phyloP scores from a whole-genome alignment of 1,284 basidiomycete species.

The Boletus sp. region DNA sequence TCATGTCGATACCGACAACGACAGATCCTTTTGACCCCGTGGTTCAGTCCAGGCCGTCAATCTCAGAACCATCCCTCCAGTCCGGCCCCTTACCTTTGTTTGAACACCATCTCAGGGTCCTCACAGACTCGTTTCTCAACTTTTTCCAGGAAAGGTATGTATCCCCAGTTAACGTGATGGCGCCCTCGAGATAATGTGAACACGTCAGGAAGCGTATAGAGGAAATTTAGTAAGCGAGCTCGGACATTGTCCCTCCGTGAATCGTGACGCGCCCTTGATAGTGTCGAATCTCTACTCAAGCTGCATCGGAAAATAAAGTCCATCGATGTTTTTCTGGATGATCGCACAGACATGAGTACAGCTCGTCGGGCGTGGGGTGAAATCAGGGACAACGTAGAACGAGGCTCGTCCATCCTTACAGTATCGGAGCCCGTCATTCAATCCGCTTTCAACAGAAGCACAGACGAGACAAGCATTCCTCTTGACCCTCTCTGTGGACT shows the following conservation, averaged over 20 bases:
- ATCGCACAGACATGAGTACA: slow-evolving; percentile 57
- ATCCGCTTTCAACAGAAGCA: slow-evolving; percentile 55
- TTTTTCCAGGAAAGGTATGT: slow-evolving; percentile 84
- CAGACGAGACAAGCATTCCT: slow-evolving; percentile 77
- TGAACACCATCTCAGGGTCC: slow-evolving; percentile 63
- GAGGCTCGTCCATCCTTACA: slow-evolving; percentile 46
- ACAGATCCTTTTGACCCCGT: slow-evolving; percentile 23
- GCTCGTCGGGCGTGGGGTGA: slow-evolving; percentile 76
- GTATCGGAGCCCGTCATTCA: not conserved
- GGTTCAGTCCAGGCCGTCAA: slow-evolving; percentile 35
- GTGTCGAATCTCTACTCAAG: slow-evolving; percentile 66
- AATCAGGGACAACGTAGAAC: slow-evolving; percentile 77
- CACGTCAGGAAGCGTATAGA: slow-evolving; percentile 70
- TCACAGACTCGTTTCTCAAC: slow-evolving; percentile 71
- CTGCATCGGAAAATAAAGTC: slow-evolving; percentile 68
- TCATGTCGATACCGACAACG: slow-evolving; percentile 23
- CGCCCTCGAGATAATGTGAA: slow-evolving; percentile 3
- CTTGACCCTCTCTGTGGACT: slow-evolving; percentile 63
- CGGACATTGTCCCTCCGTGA: not conserved
- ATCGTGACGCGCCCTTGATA: slow-evolving; percentile 30
- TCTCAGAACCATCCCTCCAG: slow-evolving; percentile 40
- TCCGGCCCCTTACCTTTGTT: slow-evolving; percentile 64
- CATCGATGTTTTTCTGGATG: slow-evolving; percentile 63
- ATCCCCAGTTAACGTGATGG: not conserved
- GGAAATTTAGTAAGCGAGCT: slow-evolving; percentile 67